phyloP scores from a whole-genome alignment of 2,329 filamentous ascomycete species.

The Lachnellula willkommii region DNA sequence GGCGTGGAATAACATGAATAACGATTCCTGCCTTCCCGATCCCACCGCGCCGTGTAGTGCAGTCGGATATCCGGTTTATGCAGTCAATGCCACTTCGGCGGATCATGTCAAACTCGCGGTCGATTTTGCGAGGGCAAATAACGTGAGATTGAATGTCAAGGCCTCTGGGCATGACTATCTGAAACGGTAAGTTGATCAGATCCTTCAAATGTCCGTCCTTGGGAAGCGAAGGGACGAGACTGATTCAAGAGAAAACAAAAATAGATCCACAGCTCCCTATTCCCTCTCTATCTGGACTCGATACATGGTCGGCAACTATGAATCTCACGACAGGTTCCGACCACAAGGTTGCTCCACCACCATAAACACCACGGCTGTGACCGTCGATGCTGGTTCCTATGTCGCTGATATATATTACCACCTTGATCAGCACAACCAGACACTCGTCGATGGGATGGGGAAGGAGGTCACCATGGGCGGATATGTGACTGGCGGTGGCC shows the following conservation, averaged over 20 bases:
- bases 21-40: conserved; percentile 33
- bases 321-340: conserved; percentile 1
- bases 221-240: neutral
- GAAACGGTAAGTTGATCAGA: conserved; percentile 1
- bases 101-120: conserved; percentile 28
- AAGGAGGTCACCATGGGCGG: conserved; percentile 7
- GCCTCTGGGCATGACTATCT: conserved; percentile 11
- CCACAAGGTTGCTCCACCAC: neutral
- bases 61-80: conserved; percentile 29
- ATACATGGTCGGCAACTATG: conserved; percentile 2
- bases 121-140: conserved; percentile 19
- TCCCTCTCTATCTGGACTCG: conserved; percentile 17
- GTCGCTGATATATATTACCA: neutral
- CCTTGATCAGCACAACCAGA: neutral
- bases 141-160: conserved; percentile 11
- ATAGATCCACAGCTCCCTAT: conserved; percentile 1
- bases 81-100: conserved; percentile 31
- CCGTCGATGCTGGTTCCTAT: conserved; percentile 5
- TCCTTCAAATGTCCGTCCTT: neutral
- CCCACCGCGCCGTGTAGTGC: conserved; percentile 21
- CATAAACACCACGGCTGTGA: conserved; percentile 4
- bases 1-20: conserved; percentile 30
- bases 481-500: conserved; percentile 11
- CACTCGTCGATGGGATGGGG: conserved; percentile 2
- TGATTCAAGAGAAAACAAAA: neutral